A percentile compares a stretch with the other conserved stretches of the same genome.
Evolutionary conservation across 768 basidiomycete genomes (phyloP).

Genomic region (Mycena albidolilacea): DNA sequence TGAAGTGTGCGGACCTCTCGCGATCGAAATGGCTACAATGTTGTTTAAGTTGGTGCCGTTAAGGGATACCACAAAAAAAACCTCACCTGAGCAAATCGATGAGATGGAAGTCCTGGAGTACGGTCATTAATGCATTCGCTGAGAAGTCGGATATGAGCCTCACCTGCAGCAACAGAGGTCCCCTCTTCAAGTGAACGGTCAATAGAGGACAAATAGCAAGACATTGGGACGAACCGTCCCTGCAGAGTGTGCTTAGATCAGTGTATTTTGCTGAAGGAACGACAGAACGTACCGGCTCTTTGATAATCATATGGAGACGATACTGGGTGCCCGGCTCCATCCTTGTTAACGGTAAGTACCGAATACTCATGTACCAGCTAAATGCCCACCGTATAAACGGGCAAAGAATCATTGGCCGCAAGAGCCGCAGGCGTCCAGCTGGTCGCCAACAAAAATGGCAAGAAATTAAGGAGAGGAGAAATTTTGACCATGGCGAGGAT

Average conservation of each 20-base stretch:
- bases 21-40: background rate
- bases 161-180: conserved; percentile 38
- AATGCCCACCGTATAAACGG: conserved; percentile 33
- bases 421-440: background rate
- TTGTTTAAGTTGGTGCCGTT: too few species aligned
- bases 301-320: conserved; percentile 40
- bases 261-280: background rate
- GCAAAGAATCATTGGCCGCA: conserved; percentile 12
- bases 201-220: background rate
- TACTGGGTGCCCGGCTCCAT: conserved; percentile 36
- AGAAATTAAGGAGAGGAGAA: background rate
- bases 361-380: background rate
- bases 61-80: too few species aligned
- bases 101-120: conserved; percentile 33
- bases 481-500: conserved; percentile 12
- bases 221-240: conserved; percentile 24
- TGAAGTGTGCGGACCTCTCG: background rate
- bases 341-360: conserved; percentile 23
- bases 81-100: conserved; percentile 21
- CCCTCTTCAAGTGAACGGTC: conserved; percentile 6
- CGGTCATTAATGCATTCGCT: background rate
- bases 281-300: conserved; percentile 28
- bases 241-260: background rate
- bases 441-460: conserved; percentile 17
- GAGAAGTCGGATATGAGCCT: background rate